A percentile compares a stretch with the other conserved stretches of the same genome.
phyloP scores from a whole-genome alignment of 768 basidiomycete species.

The Phlebiopsis flavidoalba region DNA sequence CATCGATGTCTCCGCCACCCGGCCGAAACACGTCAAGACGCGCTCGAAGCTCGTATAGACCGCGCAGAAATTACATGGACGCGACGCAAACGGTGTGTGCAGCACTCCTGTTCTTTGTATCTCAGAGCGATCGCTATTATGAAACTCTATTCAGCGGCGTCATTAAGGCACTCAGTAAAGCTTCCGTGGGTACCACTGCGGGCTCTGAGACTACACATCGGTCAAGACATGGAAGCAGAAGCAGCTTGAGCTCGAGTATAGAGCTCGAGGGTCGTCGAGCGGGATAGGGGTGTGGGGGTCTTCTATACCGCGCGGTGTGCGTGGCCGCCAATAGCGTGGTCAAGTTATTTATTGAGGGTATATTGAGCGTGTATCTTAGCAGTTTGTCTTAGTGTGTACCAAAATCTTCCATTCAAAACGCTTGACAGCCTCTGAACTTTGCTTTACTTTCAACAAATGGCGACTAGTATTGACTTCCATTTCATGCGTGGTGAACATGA shows the following conservation, averaged over 20 bases:
- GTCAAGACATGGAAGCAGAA: neutral
- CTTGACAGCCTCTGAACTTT: too few relatives aligned
- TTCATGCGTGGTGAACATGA: too few relatives aligned
- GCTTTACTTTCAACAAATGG: too few relatives aligned
- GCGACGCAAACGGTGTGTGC: conserved; percentile 15
- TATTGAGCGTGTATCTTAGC: neutral
- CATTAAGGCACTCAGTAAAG: conserved; percentile 10
- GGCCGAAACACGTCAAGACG: conserved; percentile 8
- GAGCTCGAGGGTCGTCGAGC: neutral
- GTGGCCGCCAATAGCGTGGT: neutral
- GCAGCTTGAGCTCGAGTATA: neutral
- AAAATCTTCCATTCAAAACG: neutral
- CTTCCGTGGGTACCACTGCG: neutral
- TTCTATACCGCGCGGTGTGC: too few relatives aligned
- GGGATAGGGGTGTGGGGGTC: too few relatives aligned
- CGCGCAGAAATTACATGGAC: conserved; percentile 13
- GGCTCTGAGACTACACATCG: too few relatives aligned
- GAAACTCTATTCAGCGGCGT: conserved; percentile 8
- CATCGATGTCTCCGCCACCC: conserved; percentile 11
- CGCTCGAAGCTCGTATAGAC: conserved; percentile 5
- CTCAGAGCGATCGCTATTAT: neutral
- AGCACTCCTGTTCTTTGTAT: neutral
- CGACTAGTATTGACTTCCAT: too few relatives aligned
- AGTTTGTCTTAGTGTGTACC: neutral
- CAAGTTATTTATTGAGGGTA: neutral